These are phyloP conservation scores for Biancaea sappan DNA, from an alignment of 306 rosid genomes.

Conservation along the genomic window DNA sequence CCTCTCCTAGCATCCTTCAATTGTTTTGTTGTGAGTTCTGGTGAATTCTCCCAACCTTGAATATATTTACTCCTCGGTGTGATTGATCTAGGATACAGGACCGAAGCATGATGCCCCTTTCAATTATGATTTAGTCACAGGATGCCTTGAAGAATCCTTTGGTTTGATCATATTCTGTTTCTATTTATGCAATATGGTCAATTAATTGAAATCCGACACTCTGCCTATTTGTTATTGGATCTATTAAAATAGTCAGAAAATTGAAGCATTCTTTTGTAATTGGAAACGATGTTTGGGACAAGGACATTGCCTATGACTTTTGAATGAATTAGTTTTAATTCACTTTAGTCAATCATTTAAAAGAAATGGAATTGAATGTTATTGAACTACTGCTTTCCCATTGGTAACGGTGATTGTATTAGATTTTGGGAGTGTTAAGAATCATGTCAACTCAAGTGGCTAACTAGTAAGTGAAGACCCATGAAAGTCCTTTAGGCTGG, in stretches of 20 bases:
- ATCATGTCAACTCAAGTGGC: neutral
- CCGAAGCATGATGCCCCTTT: neutral
- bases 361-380: constrained; percentile 7
- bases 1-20: neutral
- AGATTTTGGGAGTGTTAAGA: neutral
- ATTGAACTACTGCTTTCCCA: neutral
- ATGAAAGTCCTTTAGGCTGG: neutral
- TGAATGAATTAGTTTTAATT: neutral
- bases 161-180: neutral
- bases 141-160: neutral
- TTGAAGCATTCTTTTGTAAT: neutral
- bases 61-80: neutral
- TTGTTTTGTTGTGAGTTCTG: neutral
- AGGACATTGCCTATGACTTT: constrained; percentile 4
- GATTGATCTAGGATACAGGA: neutral
- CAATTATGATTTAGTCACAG: neutral
- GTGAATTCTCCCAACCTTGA: neutral
- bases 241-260: constrained; percentile 3
- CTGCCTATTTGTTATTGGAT: neutral
- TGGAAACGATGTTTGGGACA: neutral
- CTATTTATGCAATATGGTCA: neutral
- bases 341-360: neutral
- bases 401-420: neutral
- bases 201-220: neutral
- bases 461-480: neutral